phyloP scores from a whole-genome alignment of 805 yeast genomes.

The Sugiyamaella smithiae region DNA sequence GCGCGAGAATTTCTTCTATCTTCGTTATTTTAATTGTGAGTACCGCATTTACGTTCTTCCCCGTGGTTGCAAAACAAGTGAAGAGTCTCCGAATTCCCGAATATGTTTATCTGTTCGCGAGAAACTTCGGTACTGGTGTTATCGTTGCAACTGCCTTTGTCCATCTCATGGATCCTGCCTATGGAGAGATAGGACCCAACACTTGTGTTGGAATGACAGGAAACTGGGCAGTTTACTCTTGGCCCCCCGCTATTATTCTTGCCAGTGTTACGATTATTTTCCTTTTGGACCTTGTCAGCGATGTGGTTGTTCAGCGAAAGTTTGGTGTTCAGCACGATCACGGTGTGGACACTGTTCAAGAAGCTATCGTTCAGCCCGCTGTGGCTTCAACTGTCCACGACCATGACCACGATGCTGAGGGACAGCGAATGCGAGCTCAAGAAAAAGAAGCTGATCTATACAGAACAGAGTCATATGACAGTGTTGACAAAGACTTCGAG shows the following conservation, averaged over 20 bases:
- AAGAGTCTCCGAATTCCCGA: slow-evolving; percentile 30
- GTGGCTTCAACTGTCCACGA: slow-evolving; percentile 23
- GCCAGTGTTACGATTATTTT: slow-evolving; percentile 46
- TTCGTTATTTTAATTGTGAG: slow-evolving; percentile 58
- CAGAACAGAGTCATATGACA: slow-evolving; percentile 2
- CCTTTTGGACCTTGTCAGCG: slow-evolving; percentile 48
- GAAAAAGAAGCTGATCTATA: slow-evolving; percentile 15
- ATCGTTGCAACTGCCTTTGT: slow-evolving; percentile 74
- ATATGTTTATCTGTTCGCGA: slow-evolving; percentile 33
- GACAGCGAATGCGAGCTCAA: slow-evolving; percentile 27
- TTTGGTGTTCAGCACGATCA: slow-evolving; percentile 34
- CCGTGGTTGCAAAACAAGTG: slow-evolving; percentile 30
- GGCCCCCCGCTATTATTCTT: slow-evolving; percentile 54
- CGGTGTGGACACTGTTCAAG: slow-evolving; percentile 24
- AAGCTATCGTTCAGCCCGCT: slow-evolving; percentile 20
- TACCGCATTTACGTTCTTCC: slow-evolving; percentile 47
- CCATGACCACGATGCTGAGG: slow-evolving; percentile 19
- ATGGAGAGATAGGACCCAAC: slow-evolving; percentile 32
- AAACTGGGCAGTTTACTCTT: slow-evolving; percentile 51
- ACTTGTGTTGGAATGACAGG: slow-evolving; percentile 45
- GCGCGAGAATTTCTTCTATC: slow-evolving; percentile 53
- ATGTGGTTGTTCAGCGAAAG: slow-evolving; percentile 40
- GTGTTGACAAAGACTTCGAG: slow-evolving; percentile 22
- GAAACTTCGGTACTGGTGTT: slow-evolving; percentile 71
- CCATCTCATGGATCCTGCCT: slow-evolving; percentile 51